A percentile compares a stretch with the other conserved stretches of the same genome.
Evolutionary conservation across 1,139 yeast species (phyloP).

Genomic region (Arxiozyma telluris): DNA sequence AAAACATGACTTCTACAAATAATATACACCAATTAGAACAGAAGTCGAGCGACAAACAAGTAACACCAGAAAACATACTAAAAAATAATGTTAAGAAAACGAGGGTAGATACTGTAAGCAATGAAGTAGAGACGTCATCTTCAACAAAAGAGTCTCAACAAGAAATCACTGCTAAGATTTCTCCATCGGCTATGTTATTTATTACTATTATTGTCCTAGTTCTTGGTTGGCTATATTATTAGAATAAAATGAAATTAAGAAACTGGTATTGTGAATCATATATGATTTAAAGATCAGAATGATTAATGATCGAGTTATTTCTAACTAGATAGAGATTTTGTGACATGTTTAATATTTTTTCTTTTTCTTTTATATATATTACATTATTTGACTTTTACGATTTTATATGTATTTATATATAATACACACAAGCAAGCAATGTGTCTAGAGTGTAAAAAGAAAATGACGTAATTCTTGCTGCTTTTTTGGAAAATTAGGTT

Average conservation of each 20-base stretch:
- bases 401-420: no score
- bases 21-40: neutral
- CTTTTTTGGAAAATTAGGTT: no score
- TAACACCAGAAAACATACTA: neutral
- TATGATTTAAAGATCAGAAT: no score
- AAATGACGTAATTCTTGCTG: no score
- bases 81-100: neutral
- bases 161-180: neutral
- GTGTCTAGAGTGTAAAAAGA: no score
- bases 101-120: neutral
- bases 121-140: neutral
- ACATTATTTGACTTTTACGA: no score
- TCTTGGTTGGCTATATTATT: slow-evolving; percentile 50
- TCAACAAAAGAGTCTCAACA: neutral
- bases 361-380: no score
- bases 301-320: no score
- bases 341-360: no score
- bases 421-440: no score
- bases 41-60: neutral
- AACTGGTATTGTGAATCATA: no score
- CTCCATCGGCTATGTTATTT: slow-evolving; percentile 35
- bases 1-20: neutral
- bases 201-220: slow-evolving; percentile 47
- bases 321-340: no score
- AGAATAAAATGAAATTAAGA: slow-evolving; percentile 7